phyloP scores from a whole-genome alignment of 2,329 filamentous ascomycete species.

The Cephalotrichum gorgonifer region DNA sequence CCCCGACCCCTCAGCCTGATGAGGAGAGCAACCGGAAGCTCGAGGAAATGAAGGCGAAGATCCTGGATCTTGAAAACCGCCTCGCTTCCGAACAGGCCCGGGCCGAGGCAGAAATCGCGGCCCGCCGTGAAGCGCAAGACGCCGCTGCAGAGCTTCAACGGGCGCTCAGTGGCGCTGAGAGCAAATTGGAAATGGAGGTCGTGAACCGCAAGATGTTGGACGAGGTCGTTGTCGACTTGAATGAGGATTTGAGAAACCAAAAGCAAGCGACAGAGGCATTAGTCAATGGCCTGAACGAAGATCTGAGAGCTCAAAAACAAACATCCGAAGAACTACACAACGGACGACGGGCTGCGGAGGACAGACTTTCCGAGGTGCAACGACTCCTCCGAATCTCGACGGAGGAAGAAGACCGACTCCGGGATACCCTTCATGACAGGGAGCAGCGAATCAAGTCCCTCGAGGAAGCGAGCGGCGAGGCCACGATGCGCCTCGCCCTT shows the following conservation, averaged over 20 bases:
- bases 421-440: slow-evolving; percentile 57
- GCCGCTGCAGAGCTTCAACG: slow-evolving; percentile 40
- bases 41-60: slow-evolving; percentile 48
- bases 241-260: slow-evolving; percentile 54
- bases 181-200: slow-evolving; percentile 48
- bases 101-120: slow-evolving; percentile 35
- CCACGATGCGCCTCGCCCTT: slow-evolving; percentile 50
- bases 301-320: slow-evolving; percentile 49
- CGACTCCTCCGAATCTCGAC: slow-evolving; percentile 56
- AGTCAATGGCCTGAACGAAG: slow-evolving; percentile 61
- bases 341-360: slow-evolving; percentile 56
- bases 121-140: slow-evolving; percentile 43
- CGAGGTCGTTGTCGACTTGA: slow-evolving; percentile 56
- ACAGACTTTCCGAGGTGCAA: slow-evolving; percentile 63
- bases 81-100: slow-evolving; percentile 36
- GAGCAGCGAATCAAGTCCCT: slow-evolving; percentile 54
- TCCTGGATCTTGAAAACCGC: slow-evolving; percentile 49
- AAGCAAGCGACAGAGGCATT: slow-evolving; percentile 28
- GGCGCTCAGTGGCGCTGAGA: slow-evolving; percentile 46
- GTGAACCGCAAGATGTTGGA: slow-evolving; percentile 49
- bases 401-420: slow-evolving; percentile 62
- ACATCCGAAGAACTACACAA: slow-evolving; percentile 46
- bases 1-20: slow-evolving; percentile 35
- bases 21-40: slow-evolving; percentile 43
- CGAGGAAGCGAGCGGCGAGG: slow-evolving; percentile 45